phyloP scores from a whole-genome alignment of 2,329 filamentous ascomycete genomes.

The Colletotrichum trifolii region DNA sequence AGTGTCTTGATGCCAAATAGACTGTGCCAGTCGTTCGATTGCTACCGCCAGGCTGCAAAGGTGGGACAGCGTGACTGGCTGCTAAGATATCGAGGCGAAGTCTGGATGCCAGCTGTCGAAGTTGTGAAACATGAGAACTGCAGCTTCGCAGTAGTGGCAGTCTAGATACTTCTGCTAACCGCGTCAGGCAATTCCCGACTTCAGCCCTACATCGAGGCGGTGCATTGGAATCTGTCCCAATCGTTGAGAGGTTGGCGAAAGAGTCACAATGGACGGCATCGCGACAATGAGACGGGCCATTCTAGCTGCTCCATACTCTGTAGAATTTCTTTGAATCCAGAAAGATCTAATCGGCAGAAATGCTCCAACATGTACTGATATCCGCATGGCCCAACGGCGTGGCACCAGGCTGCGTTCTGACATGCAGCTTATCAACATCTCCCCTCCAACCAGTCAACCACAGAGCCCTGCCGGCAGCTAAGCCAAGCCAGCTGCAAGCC shows the following conservation, averaged over 20 bases:
- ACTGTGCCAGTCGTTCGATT: no score
- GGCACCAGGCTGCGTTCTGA: background rate
- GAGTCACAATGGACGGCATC: no score
- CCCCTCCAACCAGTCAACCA: background rate
- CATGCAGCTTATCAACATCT: background rate
- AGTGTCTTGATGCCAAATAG: no score
- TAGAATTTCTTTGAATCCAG: background rate
- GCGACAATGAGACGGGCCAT: no score
- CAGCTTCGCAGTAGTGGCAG: constrained; percentile 4
- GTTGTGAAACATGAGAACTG: constrained; percentile 2
- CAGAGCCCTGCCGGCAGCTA: background rate
- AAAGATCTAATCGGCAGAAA: no score
- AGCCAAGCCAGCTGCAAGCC: background rate
- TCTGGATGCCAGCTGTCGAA: background rate
- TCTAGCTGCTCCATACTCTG: no score
- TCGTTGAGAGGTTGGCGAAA: background rate
- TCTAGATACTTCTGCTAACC: constrained; percentile 11
- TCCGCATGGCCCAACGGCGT: background rate
- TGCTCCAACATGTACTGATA: background rate
- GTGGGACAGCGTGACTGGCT: no score
- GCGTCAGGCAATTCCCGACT: constrained; percentile 14
- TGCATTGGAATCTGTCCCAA: background rate
- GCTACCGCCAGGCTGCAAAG: no score
- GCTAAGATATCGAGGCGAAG: no score
- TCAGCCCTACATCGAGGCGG: constrained; percentile 13